These are phyloP conservation scores for Rubia peregrina DNA, from an alignment of 305 asterid species.

Conservation along the genomic window DNA sequence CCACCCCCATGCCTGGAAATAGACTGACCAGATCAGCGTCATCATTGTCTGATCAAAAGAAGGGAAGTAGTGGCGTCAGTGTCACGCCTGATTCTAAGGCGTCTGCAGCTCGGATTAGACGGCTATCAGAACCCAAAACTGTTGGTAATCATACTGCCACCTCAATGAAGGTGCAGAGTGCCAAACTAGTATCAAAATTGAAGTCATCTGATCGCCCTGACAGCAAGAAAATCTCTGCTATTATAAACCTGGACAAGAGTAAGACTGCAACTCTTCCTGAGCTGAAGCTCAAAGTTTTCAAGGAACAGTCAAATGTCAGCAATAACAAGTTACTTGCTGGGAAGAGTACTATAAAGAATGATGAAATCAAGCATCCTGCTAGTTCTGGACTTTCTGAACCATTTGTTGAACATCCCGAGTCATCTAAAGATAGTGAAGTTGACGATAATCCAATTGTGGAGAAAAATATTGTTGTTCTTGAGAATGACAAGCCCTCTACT, in stretches of 20 bases:
- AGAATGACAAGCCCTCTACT: conserved; percentile 55
- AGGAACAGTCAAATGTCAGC: conserved; percentile 27
- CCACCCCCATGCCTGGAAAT: conserved; percentile 44
- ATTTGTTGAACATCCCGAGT: conserved; percentile 25
- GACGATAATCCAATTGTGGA: conserved; percentile 75
- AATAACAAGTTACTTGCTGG: conserved; percentile 30
- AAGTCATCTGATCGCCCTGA: conserved; percentile 61
- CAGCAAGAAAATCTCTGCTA: conserved; percentile 69
- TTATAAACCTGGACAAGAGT: conserved; percentile 68
- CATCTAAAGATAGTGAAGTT: conserved; percentile 35
- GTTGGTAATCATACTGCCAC: conserved; percentile 31
- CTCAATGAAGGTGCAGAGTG: conserved; percentile 41
- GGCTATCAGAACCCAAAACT: conserved; percentile 87
- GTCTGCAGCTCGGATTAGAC: conserved; percentile 63
- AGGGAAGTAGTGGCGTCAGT: conserved; percentile 40
- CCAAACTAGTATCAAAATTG: conserved; percentile 44
- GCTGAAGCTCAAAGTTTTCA: conserved; percentile 62
- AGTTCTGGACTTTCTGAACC: conserved; percentile 31
- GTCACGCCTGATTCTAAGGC: conserved; percentile 59
- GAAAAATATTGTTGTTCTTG: conserved; percentile 72
- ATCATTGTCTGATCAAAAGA: conserved; percentile 63
- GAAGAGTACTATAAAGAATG: conserved; percentile 27
- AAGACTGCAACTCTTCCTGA: conserved; percentile 82
- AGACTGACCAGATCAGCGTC: conserved; percentile 68
- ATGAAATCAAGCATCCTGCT: conserved; percentile 35